Conservation (phyloP, 202 grass and related monocot species). For the Saccharum hybrid region DNA sequence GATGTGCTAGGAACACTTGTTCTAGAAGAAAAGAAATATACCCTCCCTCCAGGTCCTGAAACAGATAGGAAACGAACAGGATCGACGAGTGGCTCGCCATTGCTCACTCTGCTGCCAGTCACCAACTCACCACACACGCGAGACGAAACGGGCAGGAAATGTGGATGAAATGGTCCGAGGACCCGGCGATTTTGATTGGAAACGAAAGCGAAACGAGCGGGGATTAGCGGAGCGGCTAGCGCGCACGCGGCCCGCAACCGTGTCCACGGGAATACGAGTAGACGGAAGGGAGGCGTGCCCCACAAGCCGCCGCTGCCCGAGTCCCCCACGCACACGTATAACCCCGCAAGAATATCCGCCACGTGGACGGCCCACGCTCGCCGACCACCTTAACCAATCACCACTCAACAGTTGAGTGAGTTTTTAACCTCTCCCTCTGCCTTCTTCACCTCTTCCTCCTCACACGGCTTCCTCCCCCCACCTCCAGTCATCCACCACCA, state of each 20-base stretch:
- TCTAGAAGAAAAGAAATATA: background rate
- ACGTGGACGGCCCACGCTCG: constrained; percentile 72
- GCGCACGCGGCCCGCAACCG: background rate
- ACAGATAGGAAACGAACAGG: constrained; percentile 12
- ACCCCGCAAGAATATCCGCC: constrained; percentile 58
- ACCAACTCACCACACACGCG: too few species aligned
- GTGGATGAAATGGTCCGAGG: constrained; percentile 35
- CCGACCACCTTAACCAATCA: constrained; percentile 54
- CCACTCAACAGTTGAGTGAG: constrained; percentile 40
- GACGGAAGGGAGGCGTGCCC: constrained; percentile 43
- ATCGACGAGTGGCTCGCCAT: background rate
- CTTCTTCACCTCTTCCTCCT: background rate
- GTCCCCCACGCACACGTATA: constrained; percentile 41
- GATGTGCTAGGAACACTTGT: background rate
- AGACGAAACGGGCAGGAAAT: background rate
- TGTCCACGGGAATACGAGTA: constrained; percentile 12
- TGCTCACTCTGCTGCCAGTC: background rate
- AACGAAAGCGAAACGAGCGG: constrained; percentile 21
- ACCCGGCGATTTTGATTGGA: background rate
- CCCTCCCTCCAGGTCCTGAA: background rate
- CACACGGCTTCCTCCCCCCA: background rate
- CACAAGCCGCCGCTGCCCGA: constrained; percentile 46
- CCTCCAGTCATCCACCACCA: background rate
- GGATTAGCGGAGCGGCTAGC: background rate
- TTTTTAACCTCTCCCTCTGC: background rate